phyloP scores from a whole-genome alignment of 2,329 filamentous ascomycete genomes.

The Sporothrix protearum region DNA sequence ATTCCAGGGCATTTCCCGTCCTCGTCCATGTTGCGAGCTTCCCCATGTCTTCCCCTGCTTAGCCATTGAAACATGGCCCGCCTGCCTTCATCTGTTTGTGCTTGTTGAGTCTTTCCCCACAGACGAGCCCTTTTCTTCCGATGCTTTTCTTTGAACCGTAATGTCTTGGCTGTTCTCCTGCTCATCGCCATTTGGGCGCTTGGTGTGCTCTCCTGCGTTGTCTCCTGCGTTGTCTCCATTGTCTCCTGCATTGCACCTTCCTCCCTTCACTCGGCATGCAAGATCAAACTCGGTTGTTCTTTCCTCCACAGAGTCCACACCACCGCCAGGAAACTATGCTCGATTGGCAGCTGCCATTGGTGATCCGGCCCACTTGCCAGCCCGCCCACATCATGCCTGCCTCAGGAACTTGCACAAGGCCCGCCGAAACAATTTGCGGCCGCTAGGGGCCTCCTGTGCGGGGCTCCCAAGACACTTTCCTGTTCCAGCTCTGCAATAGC shows the following conservation, averaged over 20 bases:
- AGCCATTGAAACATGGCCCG: neutral
- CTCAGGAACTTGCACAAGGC: conserved; percentile 1
- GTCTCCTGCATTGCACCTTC: neutral
- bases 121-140: neutral
- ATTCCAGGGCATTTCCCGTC: too few relatives aligned
- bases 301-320: neutral
- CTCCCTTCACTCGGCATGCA: neutral
- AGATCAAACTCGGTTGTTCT: neutral
- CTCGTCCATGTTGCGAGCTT: neutral
- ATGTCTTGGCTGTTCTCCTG: conserved; percentile 1
- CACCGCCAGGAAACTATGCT: neutral
- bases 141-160: neutral
- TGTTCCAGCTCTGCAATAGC: neutral
- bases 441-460: neutral
- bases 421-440: conserved; percentile 11
- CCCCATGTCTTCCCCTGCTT: neutral
- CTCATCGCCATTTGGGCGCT: conserved; percentile 1
- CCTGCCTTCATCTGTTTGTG: neutral
- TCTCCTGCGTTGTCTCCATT: neutral
- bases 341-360: neutral
- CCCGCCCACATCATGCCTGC: neutral
- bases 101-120: neutral
- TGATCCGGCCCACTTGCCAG: neutral
- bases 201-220: too few relatives aligned
- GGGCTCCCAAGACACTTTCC: neutral